phyloP scores from a whole-genome alignment of 2,329 filamentous ascomycete genomes.

The Pseudogymnoascus pannorum region DNA sequence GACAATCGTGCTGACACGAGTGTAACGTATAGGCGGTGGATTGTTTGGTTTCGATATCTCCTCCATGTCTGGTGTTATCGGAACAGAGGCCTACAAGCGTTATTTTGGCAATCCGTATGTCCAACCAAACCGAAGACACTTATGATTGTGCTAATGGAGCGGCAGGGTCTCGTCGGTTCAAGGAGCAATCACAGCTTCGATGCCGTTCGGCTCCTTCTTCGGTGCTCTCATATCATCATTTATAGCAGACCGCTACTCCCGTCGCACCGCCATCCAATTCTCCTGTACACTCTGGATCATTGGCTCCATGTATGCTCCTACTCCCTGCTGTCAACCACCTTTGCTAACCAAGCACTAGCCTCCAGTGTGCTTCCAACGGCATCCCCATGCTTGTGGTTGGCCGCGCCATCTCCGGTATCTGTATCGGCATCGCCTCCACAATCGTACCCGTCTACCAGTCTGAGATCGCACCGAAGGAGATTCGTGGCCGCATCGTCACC shows the following conservation, averaged over 20 bases:
- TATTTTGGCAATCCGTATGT: slow-evolving; percentile 58
- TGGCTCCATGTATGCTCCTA: slow-evolving; percentile 31
- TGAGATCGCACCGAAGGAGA: slow-evolving; percentile 54
- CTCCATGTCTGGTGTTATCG: slow-evolving; percentile 63
- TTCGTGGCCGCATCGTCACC: slow-evolving; percentile 52
- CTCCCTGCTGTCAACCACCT: background rate
- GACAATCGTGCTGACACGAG: background rate
- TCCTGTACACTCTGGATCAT: slow-evolving; percentile 42
- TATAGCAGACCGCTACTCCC: slow-evolving; percentile 46
- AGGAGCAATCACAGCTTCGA: slow-evolving; percentile 64
- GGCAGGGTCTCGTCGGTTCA: slow-evolving; percentile 43
- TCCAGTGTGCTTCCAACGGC: slow-evolving; percentile 53
- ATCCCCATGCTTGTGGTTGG: slow-evolving; percentile 65
- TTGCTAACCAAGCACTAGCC: slow-evolving; percentile 30
- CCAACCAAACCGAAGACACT: background rate
- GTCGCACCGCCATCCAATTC: slow-evolving; percentile 39
- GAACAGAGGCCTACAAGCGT: slow-evolving; percentile 60
- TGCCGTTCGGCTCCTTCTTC: slow-evolving; percentile 65
- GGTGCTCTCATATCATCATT: slow-evolving; percentile 50
- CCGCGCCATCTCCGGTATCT: slow-evolving; percentile 63
- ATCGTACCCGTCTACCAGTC: slow-evolving; percentile 63
- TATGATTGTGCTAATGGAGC: background rate
- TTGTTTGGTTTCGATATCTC: slow-evolving; percentile 75
- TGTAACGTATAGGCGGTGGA: slow-evolving; percentile 45
- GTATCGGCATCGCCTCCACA: slow-evolving; percentile 64